These are phyloP conservation scores for Rhizophagus clarus DNA, from an alignment of 192 early-diverging fungal genomes.

Conservation along the genomic window DNA sequence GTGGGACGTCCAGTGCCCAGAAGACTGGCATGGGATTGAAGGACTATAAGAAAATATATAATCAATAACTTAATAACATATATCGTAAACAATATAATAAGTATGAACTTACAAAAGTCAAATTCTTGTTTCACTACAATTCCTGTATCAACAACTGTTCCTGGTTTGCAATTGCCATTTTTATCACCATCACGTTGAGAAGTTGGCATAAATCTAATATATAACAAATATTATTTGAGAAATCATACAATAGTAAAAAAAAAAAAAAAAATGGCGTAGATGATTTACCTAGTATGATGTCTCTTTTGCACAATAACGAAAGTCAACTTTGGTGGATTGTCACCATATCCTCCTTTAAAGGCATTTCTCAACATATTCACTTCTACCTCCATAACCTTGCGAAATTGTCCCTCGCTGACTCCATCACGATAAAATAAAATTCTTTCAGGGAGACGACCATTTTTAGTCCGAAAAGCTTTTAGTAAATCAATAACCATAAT, in stretches of 20 bases:
- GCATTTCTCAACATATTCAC: background rate
- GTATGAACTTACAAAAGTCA: background rate
- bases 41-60: background rate
- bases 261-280: background rate
- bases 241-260: background rate
- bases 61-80: background rate
- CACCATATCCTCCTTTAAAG: background rate
- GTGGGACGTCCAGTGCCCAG: constrained; percentile 92
- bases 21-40: constrained; percentile 79
- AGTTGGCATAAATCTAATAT: constrained; percentile 64
- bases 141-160: constrained; percentile 34
- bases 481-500: constrained; percentile 63
- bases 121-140: constrained; percentile 5
- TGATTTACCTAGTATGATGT: constrained; percentile 72
- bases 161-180: constrained; percentile 73
- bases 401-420: constrained; percentile 77
- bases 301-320: constrained; percentile 89
- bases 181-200: constrained; percentile 59
- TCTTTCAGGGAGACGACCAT: constrained; percentile 65
- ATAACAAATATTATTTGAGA: background rate
- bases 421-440: constrained; percentile 89
- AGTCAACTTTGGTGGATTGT: constrained; percentile 67
- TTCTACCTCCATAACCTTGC: background rate
- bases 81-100: background rate
- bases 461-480: constrained; percentile 51